phyloP scores from a whole-genome alignment of 2,329 filamentous ascomycete species.

The Aspergillus versicolor region DNA sequence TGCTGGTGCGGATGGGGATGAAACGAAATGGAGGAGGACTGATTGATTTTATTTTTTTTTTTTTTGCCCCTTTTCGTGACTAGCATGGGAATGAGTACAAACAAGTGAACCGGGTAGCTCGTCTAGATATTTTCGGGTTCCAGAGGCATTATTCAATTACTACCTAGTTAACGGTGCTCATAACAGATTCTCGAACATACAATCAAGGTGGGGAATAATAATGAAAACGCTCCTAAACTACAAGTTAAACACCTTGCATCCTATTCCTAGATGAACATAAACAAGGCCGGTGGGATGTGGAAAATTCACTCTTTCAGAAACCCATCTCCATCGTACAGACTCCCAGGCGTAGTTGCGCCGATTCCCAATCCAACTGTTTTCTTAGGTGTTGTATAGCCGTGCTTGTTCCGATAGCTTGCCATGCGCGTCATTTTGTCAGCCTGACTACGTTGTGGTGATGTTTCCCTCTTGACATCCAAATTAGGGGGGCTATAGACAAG shows the following conservation, averaged over 20 bases:
- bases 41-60: constrained; percentile 34
- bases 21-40: constrained; percentile 56
- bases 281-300: neutral
- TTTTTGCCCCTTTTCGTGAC: neutral
- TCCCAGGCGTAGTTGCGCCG: constrained; percentile 42
- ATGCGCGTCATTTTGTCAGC: constrained; percentile 18
- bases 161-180: constrained; percentile 2
- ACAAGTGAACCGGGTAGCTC: neutral
- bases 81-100: neutral
- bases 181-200: neutral
- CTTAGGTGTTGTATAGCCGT: constrained; percentile 28
- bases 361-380: constrained; percentile 30
- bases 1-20: constrained; percentile 25
- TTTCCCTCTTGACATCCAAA: constrained; percentile 5
- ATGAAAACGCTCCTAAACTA: neutral
- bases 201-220: neutral
- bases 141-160: neutral
- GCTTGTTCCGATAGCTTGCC: constrained; percentile 13
- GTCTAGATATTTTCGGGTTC: neutral
- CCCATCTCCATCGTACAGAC: constrained; percentile 47
- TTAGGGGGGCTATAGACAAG: constrained; percentile 15
- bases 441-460: constrained; percentile 4
- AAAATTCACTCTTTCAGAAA: constrained; percentile 35
- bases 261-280: neutral
- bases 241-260: neutral